Evolutionary conservation across 2,329 filamentous ascomycete genomes (phyloP).

Genomic region (Dactylellina drechsleri): DNA sequence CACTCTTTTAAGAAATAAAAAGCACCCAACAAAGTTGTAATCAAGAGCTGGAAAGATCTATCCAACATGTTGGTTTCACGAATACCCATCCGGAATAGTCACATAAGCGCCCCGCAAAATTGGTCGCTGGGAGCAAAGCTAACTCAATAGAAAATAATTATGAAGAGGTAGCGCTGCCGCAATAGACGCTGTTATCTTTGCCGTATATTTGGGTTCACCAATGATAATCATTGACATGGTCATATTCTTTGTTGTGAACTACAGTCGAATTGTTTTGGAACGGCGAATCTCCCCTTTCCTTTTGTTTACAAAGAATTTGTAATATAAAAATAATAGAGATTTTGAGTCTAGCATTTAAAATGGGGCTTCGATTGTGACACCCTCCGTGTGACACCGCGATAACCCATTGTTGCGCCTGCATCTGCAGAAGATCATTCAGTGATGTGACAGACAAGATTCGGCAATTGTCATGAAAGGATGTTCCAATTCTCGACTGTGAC

Average conservation of each 20-base stretch:
- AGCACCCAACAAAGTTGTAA: not conserved
- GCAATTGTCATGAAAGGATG: slow-evolving; percentile 1
- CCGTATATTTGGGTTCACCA: not conserved
- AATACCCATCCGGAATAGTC: slow-evolving; percentile 3
- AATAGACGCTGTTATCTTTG: not conserved
- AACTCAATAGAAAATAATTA: not conserved
- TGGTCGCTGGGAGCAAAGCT: not conserved
- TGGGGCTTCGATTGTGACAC: too few relatives aligned
- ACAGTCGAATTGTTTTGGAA: not conserved
- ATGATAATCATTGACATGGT: not conserved
- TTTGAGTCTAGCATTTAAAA: not conserved
- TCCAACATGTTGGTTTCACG: slow-evolving; percentile 18
- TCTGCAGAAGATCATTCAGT: not conserved
- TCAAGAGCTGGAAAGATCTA: not conserved
- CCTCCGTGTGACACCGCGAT: too few relatives aligned
- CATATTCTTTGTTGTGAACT: too few relatives aligned
- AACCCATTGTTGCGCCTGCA: not conserved
- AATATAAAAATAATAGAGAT: too few relatives aligned
- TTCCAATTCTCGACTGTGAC: not conserved
- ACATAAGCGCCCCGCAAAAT: not conserved
- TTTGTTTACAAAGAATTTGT: too few relatives aligned
- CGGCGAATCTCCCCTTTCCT: not conserved
- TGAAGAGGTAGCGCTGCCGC: slow-evolving; percentile 1
- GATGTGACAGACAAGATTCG: not conserved
- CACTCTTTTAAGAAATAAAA: too few relatives aligned